phyloP scores from a whole-genome alignment of 257 asterid species.

The Solanum pinnatisectum region DNA sequence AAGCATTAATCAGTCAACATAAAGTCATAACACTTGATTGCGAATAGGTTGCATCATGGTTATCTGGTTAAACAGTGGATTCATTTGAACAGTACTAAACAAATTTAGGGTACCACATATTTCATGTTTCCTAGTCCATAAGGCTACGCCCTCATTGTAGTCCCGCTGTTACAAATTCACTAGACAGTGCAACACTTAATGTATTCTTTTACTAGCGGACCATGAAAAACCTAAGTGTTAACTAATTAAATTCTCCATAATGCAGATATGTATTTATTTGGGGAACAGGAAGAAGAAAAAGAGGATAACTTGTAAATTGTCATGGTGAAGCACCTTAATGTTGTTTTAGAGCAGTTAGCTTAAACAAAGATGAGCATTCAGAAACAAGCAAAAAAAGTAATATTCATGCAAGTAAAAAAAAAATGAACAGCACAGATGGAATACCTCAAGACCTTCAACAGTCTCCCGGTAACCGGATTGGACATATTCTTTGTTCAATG shows the following conservation, averaged over 20 bases:
- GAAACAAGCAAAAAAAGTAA: not conserved
- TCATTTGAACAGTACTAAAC: not conserved
- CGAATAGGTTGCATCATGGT: not conserved
- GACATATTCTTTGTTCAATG: conserved; percentile 71
- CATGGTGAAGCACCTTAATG: not conserved
- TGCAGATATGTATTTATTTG: not conserved
- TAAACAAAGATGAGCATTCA: not conserved
- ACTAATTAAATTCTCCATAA: not conserved
- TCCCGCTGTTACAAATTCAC: not conserved
- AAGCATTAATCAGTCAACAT: not conserved
- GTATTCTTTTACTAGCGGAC: not conserved
- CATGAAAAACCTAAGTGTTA: not conserved
- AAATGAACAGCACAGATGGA: not conserved
- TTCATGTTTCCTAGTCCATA: not conserved
- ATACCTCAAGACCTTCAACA: conserved; percentile 93
- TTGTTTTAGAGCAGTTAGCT: not conserved
- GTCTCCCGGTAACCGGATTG: conserved; percentile 86
- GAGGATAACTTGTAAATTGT: not conserved
- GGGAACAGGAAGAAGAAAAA: not conserved
- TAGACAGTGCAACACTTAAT: not conserved
- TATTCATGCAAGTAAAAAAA: not conserved
- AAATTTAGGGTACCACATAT: not conserved
- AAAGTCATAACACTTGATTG: not conserved
- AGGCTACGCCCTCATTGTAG: not conserved
- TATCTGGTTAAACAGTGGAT: not conserved